Base-by-base conservation (phyloP, 331 rosid species). In the Pyrus hybrid region DNA sequence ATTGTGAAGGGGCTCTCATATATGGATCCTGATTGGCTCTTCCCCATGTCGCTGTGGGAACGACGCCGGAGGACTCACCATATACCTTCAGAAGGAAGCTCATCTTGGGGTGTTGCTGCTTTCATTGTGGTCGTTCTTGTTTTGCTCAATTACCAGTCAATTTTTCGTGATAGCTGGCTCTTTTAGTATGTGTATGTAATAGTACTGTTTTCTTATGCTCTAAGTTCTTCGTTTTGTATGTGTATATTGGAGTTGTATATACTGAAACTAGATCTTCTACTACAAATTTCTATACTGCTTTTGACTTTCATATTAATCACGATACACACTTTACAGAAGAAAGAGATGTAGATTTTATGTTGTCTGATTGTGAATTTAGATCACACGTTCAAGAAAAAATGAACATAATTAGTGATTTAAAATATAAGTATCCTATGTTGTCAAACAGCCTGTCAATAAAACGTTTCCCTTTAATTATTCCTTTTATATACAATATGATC, bases 71-170 rank as follows among this genome's bases (percentile, higher is more conserved):
- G 82, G 61, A 92, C 92, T 45, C 71, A 89, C 72, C 49, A 80
- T 29, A 14, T 4, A 2, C 80, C 91, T 8, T 81, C 93, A 3
- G 99, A 92, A 73, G 99, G 99, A 1, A 85, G 88, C 79, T 94
- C 97, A 3, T 97, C 99, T 0, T 94, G 99, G 97, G 93, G 88
- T 37, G 99, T 94, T 67, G 97, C 99, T 53, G 99, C 93, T 80
- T 29, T 88, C 69, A 94, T 92, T 57, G 85, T 90, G 23, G 21
- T 94, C 32, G 5, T 94, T 84, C 89, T 94, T 6, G 86, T 92
- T 26, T 70, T 94, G 85, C 78, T 90, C 62, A 88, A 92, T 61
- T 90, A 23, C 67, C 97, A 86, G 28, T 92, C 99, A 9, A 11
- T 12, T 16, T 90, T 94, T 81, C 88, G 83, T n/a, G 91, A 92